These are phyloP conservation scores for Penicillium sp. DNA, from an alignment of 2,329 filamentous ascomycete species.

Conservation along the genomic window DNA sequence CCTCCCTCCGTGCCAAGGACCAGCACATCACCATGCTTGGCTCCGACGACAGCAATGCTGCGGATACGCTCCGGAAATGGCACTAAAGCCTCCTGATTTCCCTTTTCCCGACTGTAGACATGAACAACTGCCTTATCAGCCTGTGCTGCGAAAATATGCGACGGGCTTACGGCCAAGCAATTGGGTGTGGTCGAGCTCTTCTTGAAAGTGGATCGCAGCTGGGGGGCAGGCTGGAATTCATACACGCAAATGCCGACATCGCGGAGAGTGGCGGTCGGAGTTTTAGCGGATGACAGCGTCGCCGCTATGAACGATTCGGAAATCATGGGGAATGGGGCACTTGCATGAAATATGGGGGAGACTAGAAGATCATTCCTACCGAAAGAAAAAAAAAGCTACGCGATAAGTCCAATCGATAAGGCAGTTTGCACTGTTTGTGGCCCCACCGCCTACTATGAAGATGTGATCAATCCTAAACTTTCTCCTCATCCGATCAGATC, in stretches of 20 bases:
- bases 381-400: constrained; percentile 2
- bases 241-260: constrained; percentile 88
- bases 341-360: constrained; percentile 19
- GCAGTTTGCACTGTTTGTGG: constrained; percentile 38
- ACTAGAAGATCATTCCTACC: constrained; percentile 15
- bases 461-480: constrained; percentile 19
- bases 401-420: constrained; percentile 29
- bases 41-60: constrained; percentile 70
- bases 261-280: constrained; percentile 55
- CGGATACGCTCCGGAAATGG: constrained; percentile 85
- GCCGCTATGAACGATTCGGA: constrained; percentile 51
- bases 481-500: constrained; percentile 3
- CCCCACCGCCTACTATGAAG: neutral
- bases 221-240: constrained; percentile 73
- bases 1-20: constrained; percentile 82
- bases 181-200: constrained; percentile 82
- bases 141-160: constrained; percentile 89
- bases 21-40: constrained; percentile 62
- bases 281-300: constrained; percentile 42
- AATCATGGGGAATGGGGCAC: constrained; percentile 42
- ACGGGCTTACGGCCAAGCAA: constrained; percentile 74
- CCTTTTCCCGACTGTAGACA: constrained; percentile 81
- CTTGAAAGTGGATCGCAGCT: constrained; percentile 80
- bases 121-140: constrained; percentile 88
- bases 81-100: constrained; percentile 84